Percentiles rank a stretch among this genome's conserved stretches.
phyloP scores from a whole-genome alignment of 306 rosid species.

The Crotalaria pallida region DNA sequence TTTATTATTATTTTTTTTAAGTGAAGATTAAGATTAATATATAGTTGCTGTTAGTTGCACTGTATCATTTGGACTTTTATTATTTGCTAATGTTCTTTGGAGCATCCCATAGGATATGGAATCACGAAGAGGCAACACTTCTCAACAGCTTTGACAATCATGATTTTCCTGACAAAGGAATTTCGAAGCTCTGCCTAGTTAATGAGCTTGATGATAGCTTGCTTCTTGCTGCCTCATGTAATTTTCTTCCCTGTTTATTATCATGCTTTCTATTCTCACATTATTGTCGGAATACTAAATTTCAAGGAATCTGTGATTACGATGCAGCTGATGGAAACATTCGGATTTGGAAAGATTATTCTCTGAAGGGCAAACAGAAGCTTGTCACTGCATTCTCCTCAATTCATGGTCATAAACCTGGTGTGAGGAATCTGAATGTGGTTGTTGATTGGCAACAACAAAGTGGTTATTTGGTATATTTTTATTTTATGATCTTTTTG shows the following conservation, averaged over 20 bases:
- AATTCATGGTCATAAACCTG: conserved; percentile 87
- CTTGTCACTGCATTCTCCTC: conserved; percentile 97
- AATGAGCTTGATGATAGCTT: conserved; percentile 96
- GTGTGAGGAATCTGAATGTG: conserved; percentile 71
- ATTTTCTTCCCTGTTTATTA: conserved; percentile 24
- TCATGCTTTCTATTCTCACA: background rate
- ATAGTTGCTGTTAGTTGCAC: background rate
- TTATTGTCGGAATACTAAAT: conserved; percentile 1
- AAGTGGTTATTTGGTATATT: conserved; percentile 81
- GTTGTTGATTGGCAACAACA: conserved; percentile 99
- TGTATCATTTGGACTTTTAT: background rate
- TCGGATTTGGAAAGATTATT: conserved; percentile 91
- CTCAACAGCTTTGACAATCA: conserved; percentile 92
- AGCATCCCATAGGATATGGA: conserved; percentile 65
- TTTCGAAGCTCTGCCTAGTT: conserved; percentile 85
- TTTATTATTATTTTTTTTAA: too few species aligned
- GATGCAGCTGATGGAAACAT: conserved; percentile 79
- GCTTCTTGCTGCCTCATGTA: conserved; percentile 98
- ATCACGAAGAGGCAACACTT: conserved; percentile 72
- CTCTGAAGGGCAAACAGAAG: conserved; percentile 69
- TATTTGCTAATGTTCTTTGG: conserved; percentile 18
- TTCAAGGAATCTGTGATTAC: conserved; percentile 15
- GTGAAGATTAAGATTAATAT: too few species aligned
- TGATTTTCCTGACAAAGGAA: conserved; percentile 86
- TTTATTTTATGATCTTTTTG: conserved; percentile 12